phyloP scores from a whole-genome alignment of 2,329 filamentous ascomycete genomes.

The Ceratocystis cubensis region DNA sequence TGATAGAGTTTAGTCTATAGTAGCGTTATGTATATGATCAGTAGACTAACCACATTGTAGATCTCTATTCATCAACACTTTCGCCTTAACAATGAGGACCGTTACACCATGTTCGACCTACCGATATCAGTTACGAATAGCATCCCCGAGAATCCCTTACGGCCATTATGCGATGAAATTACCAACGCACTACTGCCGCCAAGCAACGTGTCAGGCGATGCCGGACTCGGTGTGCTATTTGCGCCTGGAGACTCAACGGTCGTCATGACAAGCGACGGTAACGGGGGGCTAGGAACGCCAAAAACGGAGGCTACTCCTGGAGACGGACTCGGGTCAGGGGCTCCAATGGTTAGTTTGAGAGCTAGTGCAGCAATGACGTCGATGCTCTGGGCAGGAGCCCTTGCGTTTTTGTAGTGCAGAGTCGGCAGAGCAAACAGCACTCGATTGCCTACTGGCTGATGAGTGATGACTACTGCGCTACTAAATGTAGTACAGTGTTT shows the following conservation, averaged over 20 bases:
- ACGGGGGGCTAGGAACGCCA: slow-evolving; percentile 25
- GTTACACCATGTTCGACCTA: slow-evolving; percentile 59
- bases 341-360: slow-evolving; percentile 26
- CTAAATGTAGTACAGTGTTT: neutral
- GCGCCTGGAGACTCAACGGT: slow-evolving; percentile 39
- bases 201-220: slow-evolving; percentile 31
- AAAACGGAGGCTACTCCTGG: slow-evolving; percentile 26
- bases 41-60: slow-evolving; percentile 26
- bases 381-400: slow-evolving; percentile 1
- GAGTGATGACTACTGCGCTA: neutral
- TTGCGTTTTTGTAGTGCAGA: slow-evolving; percentile 10
- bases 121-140: slow-evolving; percentile 56
- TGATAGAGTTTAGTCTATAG: neutral
- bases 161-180: slow-evolving; percentile 39
- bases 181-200: slow-evolving; percentile 40
- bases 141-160: slow-evolving; percentile 34
- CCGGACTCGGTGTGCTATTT: slow-evolving; percentile 35
- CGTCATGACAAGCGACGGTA: slow-evolving; percentile 24
- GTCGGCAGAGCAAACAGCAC: neutral
- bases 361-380: slow-evolving; percentile 18
- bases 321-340: slow-evolving; percentile 29
- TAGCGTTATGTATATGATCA: neutral
- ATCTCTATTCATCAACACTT: slow-evolving; percentile 62
- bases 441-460: neutral
- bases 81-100: slow-evolving; percentile 48